Conservation (phyloP, 2,329 filamentous ascomycete species). For the Lasiodiplodia sp. region DNA sequence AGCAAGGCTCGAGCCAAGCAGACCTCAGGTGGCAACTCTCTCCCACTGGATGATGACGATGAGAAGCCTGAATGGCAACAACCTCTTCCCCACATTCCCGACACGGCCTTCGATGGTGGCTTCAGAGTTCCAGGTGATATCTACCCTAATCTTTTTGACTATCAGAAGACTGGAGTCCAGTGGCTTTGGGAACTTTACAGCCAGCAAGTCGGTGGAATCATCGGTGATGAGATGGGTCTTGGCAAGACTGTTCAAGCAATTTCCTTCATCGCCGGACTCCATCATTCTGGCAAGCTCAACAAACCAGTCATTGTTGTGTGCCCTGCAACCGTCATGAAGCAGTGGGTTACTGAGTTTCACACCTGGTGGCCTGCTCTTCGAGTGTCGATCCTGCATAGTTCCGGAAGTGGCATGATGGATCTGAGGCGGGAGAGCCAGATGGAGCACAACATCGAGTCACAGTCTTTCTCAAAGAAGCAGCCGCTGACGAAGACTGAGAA, state of each 20-base stretch:
- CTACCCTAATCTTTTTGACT: conserved; percentile 89
- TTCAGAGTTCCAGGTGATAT: conserved; percentile 91
- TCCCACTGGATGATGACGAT: conserved; percentile 43
- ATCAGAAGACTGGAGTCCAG: conserved; percentile 95
- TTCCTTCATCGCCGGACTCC: conserved; percentile 85
- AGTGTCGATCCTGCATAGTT: conserved; percentile 93
- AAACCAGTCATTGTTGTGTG: conserved; percentile 91
- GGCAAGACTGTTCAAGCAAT: conserved; percentile 89
- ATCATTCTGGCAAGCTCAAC: conserved; percentile 85
- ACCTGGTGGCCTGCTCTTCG: conserved; percentile 99
- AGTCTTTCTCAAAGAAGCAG: conserved; percentile 11
- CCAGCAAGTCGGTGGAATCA: conserved; percentile 89
- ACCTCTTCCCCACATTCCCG: conserved; percentile 82
- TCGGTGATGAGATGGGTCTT: conserved; percentile 98
- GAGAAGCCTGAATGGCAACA: conserved; percentile 77
- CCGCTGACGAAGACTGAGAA: conserved; percentile 65
- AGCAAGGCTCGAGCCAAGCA: conserved; percentile 51
- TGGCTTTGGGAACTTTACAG: conserved; percentile 94
- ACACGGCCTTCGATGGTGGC: conserved; percentile 76
- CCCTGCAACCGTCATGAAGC: conserved; percentile 91
- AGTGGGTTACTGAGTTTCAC: conserved; percentile 99
- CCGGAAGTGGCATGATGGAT: conserved; percentile 95
- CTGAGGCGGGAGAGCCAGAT: conserved; percentile 66
- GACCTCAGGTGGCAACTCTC: background rate
- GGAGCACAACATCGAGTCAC: conserved; percentile 66